A percentile compares a stretch with the other conserved stretches of the same genome.
phyloP scores from a whole-genome alignment of 495 filamentous ascomycete species.

The Halenospora varia region DNA sequence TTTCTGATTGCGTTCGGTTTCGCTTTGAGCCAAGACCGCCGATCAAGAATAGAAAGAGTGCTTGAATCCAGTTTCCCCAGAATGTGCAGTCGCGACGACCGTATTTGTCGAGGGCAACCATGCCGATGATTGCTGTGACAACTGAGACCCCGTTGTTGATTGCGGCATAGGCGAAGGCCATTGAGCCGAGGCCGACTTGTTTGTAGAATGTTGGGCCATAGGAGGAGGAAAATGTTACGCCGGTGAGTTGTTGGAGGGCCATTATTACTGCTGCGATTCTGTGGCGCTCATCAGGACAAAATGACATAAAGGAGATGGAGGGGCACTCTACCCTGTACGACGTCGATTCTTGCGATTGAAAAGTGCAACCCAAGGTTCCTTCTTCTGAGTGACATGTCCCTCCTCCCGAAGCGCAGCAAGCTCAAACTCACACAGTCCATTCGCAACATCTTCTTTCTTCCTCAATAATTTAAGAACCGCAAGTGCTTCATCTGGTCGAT shows the following conservation, averaged over 20 bases:
- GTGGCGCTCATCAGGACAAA: background rate
- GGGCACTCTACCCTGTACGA: background rate
- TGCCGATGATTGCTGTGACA: background rate
- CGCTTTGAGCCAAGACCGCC: background rate
- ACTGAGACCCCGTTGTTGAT: background rate
- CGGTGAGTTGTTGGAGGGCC: background rate
- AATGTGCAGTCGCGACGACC: background rate
- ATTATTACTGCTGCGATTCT: background rate
- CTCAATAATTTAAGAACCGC: background rate
- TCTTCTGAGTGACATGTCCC: background rate
- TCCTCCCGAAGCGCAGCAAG: background rate
- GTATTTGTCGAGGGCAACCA: background rate
- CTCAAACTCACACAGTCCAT: background rate
- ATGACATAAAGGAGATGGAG: background rate
- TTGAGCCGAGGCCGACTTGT: background rate
- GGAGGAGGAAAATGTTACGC: background rate
- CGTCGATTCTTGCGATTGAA: background rate
- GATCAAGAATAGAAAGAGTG: background rate
- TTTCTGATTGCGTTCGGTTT: background rate
- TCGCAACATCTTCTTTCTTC: background rate
- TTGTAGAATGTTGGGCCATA: background rate
- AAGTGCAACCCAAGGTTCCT: background rate
- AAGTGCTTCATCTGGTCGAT: background rate
- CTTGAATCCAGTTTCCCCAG: background rate
- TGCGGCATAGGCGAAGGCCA: background rate